These are phyloP conservation scores for Tuber brumale DNA, from an alignment of 495 filamentous ascomycete genomes.

Conservation along the genomic window DNA sequence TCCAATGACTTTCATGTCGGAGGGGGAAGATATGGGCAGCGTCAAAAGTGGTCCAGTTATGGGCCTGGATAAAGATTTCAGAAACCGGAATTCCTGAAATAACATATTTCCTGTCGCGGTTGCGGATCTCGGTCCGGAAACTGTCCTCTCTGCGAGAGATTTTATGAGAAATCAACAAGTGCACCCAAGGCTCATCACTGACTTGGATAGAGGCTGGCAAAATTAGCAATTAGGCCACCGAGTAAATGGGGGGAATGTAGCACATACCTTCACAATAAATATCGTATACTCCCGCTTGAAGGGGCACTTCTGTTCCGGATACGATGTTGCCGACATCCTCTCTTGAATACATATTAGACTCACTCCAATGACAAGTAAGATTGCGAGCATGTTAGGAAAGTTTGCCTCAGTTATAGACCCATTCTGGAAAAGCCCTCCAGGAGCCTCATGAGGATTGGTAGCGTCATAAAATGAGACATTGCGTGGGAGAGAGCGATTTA, in stretches of 20 bases:
- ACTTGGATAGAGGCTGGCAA: not conserved
- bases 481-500: no score
- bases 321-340: slow-evolving; percentile 11
- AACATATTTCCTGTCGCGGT: slow-evolving; percentile 10
- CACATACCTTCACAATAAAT: slow-evolving; percentile 25
- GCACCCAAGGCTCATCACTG: no score
- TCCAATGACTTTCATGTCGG: no score
- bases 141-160: slow-evolving; percentile 11
- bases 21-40: no score
- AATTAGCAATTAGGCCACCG: no score
- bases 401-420: not conserved
- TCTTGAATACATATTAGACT: slow-evolving; percentile 11
- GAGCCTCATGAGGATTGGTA: no score
- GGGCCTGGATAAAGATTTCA: no score
- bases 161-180: slow-evolving; percentile 9
- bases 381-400: slow-evolving; percentile 15
- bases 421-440: no score
- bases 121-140: slow-evolving; percentile 13
- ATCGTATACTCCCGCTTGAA: slow-evolving; percentile 12
- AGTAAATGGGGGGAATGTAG: not conserved
- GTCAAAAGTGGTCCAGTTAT: no score
- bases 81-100: slow-evolving; percentile 9
- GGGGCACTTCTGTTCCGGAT: slow-evolving; percentile 8
- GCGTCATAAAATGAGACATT: no score
- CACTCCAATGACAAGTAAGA: slow-evolving; percentile 10